Evolutionary conservation across 2,329 filamentous ascomycete species (phyloP), one percentile per base, ranked within the genome.

Genomic region (Rasamsonia emersonii): DNA sequence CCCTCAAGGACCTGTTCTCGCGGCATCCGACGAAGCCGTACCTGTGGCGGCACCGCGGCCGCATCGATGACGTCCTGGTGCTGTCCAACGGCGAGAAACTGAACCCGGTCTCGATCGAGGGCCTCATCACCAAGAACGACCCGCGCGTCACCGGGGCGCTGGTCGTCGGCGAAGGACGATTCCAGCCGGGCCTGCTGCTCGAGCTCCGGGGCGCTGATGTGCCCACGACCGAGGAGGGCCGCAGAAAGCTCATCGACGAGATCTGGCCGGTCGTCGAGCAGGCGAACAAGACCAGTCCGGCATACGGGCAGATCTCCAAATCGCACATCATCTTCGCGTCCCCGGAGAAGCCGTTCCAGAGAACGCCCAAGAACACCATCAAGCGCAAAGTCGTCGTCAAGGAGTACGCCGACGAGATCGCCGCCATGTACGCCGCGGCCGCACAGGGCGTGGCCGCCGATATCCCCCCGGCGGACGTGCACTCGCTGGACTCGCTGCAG

Each of bases 21-120:
- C 31, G 19, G 4, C 39, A 41, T 21, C 39, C 39, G 9, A 23
- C 8, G n/a, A 28, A 31, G 15, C 28, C 25, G 7, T 29, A 30
- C 10, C 9, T 37, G n/a, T 41, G 36, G 39, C 20, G 29, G 4
- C 39, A 36, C 18, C 25, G 30, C 21, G 32, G 27, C 5, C 32
- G 39, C 9, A 30, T 28, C 7, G 36, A 41, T 28, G 39, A 41
- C 28, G 33, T 41, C 18, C 29, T 41, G 8, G 31, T 37, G 3
- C 30, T 37, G 11, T 19, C 33, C 13, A 37, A 37, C 11, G 35
- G 35, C 4, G 30, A 37, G n/a, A 37, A 37, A 24, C 32, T 30
- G 4, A 33, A 33, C 24, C 35, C 35, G 9, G 34, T 34, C 20
- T 37, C 31, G 7, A 30, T 37, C 26, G 35, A 37, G 13, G 30